Percentiles rank a stretch among this genome's conserved stretches.
Evolutionary conservation across 345 rosid species (phyloP).

Genomic region (Mallotus nudiflorus): DNA sequence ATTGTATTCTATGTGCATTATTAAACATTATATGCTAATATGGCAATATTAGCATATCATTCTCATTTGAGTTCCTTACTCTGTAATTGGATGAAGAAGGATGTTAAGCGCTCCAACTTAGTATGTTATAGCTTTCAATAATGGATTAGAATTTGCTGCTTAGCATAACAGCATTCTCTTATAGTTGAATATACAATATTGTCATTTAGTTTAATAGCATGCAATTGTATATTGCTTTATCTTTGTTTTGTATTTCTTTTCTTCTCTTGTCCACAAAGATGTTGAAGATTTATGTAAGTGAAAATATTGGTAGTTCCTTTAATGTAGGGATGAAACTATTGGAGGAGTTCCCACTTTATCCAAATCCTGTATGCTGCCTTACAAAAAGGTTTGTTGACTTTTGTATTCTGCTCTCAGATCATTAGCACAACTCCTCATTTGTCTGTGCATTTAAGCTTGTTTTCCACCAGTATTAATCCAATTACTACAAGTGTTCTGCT

Average conservation of each 20-base stretch:
- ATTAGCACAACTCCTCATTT: neutral
- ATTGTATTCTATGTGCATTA: too few relatives aligned
- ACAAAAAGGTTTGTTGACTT: conserved; percentile 40
- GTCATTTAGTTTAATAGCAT: neutral
- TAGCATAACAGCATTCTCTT: neutral
- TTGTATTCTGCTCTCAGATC: neutral
- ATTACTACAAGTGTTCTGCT: neutral
- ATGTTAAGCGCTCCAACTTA: neutral
- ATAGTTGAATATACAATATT: neutral
- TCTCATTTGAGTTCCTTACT: neutral
- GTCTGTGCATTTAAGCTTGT: neutral
- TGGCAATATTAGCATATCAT: neutral
- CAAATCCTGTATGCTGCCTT: conserved; percentile 26
- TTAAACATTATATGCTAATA: too few relatives aligned
- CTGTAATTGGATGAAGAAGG: neutral
- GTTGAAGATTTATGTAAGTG: neutral
- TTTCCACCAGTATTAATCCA: neutral
- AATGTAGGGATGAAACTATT: conserved; percentile 29
- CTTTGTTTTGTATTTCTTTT: neutral
- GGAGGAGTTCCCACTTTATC: conserved; percentile 17
- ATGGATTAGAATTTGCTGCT: conserved; percentile 2
- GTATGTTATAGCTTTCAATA: neutral
- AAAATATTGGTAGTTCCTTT: neutral
- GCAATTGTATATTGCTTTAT: neutral
- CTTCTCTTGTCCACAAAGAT: neutral